Base-by-base conservation (phyloP, 345 rosid species). In the Draba incana region DNA sequence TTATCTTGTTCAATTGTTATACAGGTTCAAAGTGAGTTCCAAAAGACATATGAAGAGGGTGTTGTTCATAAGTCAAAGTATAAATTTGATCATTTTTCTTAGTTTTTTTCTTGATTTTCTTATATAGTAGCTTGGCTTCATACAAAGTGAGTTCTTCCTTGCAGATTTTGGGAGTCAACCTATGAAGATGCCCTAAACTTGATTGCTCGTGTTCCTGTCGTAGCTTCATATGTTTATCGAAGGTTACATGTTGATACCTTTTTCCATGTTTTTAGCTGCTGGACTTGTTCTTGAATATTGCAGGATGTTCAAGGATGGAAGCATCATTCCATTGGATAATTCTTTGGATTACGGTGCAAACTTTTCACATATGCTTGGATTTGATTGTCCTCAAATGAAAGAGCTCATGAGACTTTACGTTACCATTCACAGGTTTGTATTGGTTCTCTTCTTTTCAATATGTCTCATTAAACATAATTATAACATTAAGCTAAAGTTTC, bases 391-490 rank as follows among this genome's bases (percentile, higher is more conserved):
- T 10, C 80, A 85, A 68, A 94, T 94, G 96, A 91, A 81, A 63
- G 93, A 92, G 78, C 96, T 88, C 65, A 89, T 94, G 99, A 91
- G 99, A 78, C 96, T 94, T 66, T 94, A 91, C 70, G 80, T 91
- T 53, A 94, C 98, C 47, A 86, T 94, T 57, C 98, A 91, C 54
- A 91, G 85, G 98, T 94, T 38, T 71, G 75, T 72, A n/a, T 14
- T 60, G 58, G 25, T 62, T 60, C n/a, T 75, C 54, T 66, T 41
- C 7, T 4, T 30, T 50, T 41, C 56, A 25, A 30, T 35, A 39
- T 57, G 64, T n/a, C 25, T 48, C 42, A 3, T 35, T 13, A 15
- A 58, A 8, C 16, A 47, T 16, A 56, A 65, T 54, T 15, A 20
- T 20, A 20, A 20, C 20, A 4, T 37, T 25, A 24, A 57, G 10